Base-by-base conservation (phyloP, 2,329 filamentous ascomycete genomes). In the Paraconiothyrium brasiliense region DNA sequence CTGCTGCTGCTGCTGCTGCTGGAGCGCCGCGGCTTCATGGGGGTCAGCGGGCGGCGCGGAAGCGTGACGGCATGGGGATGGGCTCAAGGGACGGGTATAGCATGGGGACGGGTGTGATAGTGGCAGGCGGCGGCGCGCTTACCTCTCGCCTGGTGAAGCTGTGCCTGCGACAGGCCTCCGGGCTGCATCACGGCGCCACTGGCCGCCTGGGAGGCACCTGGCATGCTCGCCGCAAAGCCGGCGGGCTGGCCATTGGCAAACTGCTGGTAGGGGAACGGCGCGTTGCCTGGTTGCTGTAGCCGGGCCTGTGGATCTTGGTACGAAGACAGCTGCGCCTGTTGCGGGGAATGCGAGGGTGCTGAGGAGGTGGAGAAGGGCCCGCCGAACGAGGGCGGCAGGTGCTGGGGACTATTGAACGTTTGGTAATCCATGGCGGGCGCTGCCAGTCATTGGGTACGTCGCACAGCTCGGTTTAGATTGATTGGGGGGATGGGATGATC, bases 391-490 rank as follows among this genome's bases (percentile, higher is more conserved):
- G 71, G 60, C 54, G 65, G 61, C 61, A 66, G 59, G 68, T 73
- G 70, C 62, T 74, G 74, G 68, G 65, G 68, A 64, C 70, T 74
- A 72, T 74, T 76, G 71, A 77, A 78, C 27, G 69, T 67, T 70
- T 73, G 72, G 70, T 74, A 75, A 75, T 78, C 76, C 76, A 78
- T 78, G 65, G 70, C 61, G 67, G 60, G 61, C 63, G 57, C 63
- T 70, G 65, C 67, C 65, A 74, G 65, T 76, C 75, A 78, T 77
- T 75, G 76, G 75, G 71, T 63, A 70, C 69, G 74, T 78, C 67
- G 76, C 72, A 78, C 75, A 76, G 68, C 71, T 68, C 63, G 70
- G 67, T 69, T 76, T 76, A 75, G 72, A 77, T 77, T 77, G 76
- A 71, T 74, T 69, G 71, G 73, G 71, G 71, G 70, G 68, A 62